A percentile compares a stretch with the other conserved stretches of the same genome.
phyloP scores from a whole-genome alignment of 495 filamentous ascomycete genomes.

The Cercophora samala region DNA sequence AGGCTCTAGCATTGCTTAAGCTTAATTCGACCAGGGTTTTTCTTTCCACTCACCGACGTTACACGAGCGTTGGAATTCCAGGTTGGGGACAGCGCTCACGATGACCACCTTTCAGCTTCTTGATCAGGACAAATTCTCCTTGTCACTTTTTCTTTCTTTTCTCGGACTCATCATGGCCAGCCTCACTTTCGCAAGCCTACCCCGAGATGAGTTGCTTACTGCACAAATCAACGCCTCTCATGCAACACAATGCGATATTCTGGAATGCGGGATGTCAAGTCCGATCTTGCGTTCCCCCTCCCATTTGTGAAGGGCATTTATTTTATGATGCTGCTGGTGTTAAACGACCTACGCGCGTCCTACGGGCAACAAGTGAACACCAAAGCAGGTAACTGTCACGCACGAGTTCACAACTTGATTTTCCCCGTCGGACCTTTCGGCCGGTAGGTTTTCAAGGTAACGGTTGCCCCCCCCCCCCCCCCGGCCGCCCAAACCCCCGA shows the following conservation, averaged over 20 bases:
- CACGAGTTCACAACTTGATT: neutral
- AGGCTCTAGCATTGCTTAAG: conserved; percentile 12
- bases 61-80: neutral
- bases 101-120: neutral
- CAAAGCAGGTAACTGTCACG: neutral
- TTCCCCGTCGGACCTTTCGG: conserved; percentile 7
- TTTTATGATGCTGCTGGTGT: neutral
- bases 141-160: neutral
- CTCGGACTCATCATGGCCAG: neutral
- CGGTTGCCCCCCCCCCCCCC: neutral
- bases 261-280: neutral
- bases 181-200: neutral
- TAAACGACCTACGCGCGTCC: neutral
- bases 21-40: conserved; percentile 11
- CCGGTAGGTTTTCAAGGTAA: neutral
- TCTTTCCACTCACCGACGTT: conserved; percentile 2
- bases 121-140: neutral
- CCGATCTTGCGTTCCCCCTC: neutral
- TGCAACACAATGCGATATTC: neutral
- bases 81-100: too few species aligned
- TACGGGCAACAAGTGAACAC: neutral
- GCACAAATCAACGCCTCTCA: neutral
- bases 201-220: neutral
- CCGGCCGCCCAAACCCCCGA: neutral
- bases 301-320: neutral